Evolutionary conservation across 2,329 filamentous ascomycete species (phyloP).

Genomic region (Talaromyces sp.): DNA sequence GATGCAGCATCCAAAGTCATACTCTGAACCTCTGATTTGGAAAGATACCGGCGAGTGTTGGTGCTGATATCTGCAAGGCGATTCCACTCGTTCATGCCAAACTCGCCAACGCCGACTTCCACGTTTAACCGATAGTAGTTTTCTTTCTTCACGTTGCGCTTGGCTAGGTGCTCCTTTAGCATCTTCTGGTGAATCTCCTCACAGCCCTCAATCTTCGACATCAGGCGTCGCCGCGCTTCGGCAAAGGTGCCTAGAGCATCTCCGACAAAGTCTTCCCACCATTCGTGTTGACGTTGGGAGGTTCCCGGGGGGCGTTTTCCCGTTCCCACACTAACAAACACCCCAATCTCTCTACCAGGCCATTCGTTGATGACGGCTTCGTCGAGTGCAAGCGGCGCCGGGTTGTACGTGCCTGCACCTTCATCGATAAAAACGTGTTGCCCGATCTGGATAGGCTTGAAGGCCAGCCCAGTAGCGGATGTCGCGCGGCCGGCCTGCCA

Average conservation of each 20-base stretch:
- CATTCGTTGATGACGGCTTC: conserved; percentile 90
- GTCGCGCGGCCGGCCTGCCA: conserved; percentile 98
- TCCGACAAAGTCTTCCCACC: conserved; percentile 83
- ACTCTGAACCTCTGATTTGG: conserved; percentile 64
- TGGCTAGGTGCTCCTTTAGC: conserved; percentile 69
- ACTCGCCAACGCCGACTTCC: conserved; percentile 91
- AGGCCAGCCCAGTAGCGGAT: conserved; percentile 80
- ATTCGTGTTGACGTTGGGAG: conserved; percentile 63
- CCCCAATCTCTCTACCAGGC: conserved; percentile 86
- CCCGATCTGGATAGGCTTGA: conserved; percentile 91
- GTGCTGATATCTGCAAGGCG: conserved; percentile 93
- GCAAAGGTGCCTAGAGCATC: conserved; percentile 76
- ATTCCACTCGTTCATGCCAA: conserved; percentile 98
- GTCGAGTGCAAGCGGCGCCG: conserved; percentile 75
- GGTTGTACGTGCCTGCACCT: conserved; percentile 86
- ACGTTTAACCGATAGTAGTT: conserved; percentile 97
- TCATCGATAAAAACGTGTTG: conserved; percentile 94
- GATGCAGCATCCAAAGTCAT: conserved; percentile 71
- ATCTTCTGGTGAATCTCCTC: conserved; percentile 85
- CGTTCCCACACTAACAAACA: conserved; percentile 91
- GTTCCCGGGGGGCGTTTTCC: conserved; percentile 73
- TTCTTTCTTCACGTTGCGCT: conserved; percentile 74
- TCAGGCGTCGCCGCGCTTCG: conserved; percentile 76
- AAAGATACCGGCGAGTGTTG: conserved; percentile 77
- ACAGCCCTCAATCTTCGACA: conserved; percentile 91